Base-by-base conservation (phyloP, 1,284 basidiomycete species). In the Ustilago cynodontis region DNA sequence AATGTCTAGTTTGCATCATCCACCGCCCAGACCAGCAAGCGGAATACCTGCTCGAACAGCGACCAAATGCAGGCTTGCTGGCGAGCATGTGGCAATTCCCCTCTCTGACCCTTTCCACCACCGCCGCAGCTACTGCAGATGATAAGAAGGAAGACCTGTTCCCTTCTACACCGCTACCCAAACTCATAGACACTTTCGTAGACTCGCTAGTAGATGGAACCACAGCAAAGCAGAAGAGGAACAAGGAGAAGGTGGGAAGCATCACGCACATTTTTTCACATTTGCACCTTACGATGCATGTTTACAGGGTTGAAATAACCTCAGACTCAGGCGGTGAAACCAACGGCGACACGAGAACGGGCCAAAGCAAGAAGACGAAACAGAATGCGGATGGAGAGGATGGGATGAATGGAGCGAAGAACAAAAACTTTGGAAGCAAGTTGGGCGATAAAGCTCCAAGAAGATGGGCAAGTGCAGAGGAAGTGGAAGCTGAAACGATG, bases 241-340 rank as follows among this genome's bases (percentile, higher is more conserved):
- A 49, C 16, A 45, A 53, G 37, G 50, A 65, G 28, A 59, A 59
- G 14, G 65, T 84, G 62, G 81, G 71, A 22, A 50, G 70, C 55
- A 90, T 96, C 35, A 78, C 91, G 1, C 95, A 97, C 82, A 88
- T 94, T 59, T 98, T 97, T 87, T 93, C 92, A 2, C 95, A 98
- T 85, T 93, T 97, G 83, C 90, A 89, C 80, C 94, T 96, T 88
- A 94, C 92, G 10, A 97, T 96, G 87, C 91, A 93, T 77, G 89
- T 92, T 39, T 89, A 91, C 70, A 49, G 61, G 14, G 22, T 69
- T 13, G 22, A 18, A 1, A 18, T 65, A 5, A 3, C 57, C 16
- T 20, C 14, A 9, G 35, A 28, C 20, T 16, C 45, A 2, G 16
- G 10, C 20, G 26, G n/a, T 14, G 50, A 33, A 16, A 16, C 26